Base-by-base conservation (phyloP, 441 rosid genomes). In the Capsella rubella region DNA sequence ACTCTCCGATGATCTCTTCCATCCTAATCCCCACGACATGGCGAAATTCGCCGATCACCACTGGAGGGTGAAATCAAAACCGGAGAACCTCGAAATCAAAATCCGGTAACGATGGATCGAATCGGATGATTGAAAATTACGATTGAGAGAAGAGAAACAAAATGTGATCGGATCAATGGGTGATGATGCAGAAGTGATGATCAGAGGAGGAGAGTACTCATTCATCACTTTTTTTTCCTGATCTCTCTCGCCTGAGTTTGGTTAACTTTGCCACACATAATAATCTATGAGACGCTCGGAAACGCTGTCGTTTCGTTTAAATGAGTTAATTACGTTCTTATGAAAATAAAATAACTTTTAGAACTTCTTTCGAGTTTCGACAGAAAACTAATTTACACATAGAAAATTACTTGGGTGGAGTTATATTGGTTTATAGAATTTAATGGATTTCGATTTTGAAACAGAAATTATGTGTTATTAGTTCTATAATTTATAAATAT, bases 1-100 rank as follows among this genome's bases (percentile, higher is more conserved):
- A 79, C 78, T 80, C 84, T 95, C 97, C 78, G 88, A 85, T 4
- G 97, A 83, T 54, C 97, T 83, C 80, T 92, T 92, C 99, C 99
- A 95, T 34, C 99, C 97, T 71, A 94, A 74, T 56, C 97, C 97
- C 99, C 96, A 90, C 45, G 95, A 91, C 97, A 89, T 91, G 77
- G 77, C 61, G 67, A 54, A 27, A 28, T 25, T 52, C 34, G 12
- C 57, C 57, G 75, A 69, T 62, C 74, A 60, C 70, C 73, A 28
- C 58, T n/a, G 10, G 25, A 15, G 13, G 57, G 54, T 16, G 76
- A 31, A 64, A 69, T 56, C 63, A 27, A 7, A 35, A 31, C 27
- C 63, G 73, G 74, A 72, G 69, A 59, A 43, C 16, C 21, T 32
- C 49, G 5, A 21, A 34, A 39, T 45, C 45, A 14, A 11, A 40